A percentile compares a stretch with the other conserved stretches of the same genome.
Evolutionary conservation across 2,329 filamentous ascomycete genomes (phyloP).

Genomic region (Ceratocystis colombiana): DNA sequence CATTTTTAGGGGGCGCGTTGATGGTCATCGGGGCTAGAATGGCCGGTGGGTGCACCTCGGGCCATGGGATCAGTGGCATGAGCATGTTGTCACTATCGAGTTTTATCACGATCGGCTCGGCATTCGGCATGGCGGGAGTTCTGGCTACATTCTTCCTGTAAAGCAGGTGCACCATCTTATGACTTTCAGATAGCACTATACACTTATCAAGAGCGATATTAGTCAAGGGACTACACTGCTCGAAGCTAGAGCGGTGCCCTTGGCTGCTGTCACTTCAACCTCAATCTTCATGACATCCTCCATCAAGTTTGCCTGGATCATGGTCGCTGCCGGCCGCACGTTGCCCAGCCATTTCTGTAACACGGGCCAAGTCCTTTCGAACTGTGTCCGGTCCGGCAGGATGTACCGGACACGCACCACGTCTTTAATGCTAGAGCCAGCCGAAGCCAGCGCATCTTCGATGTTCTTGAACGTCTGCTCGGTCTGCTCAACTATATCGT

Average conservation of each 20-base stretch:
- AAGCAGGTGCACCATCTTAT: neutral
- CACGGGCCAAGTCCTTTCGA: conserved; percentile 42
- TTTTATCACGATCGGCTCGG: conserved; percentile 48
- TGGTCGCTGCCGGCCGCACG: conserved; percentile 44
- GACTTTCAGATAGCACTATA: neutral
- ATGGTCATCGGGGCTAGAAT: conserved; percentile 52
- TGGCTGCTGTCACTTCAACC: conserved; percentile 37
- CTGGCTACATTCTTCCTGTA: conserved; percentile 28
- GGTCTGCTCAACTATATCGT: conserved; percentile 39
- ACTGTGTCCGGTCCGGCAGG: conserved; percentile 40
- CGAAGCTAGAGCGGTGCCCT: neutral
- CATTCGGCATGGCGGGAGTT: conserved; percentile 44
- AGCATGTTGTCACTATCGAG: conserved; percentile 53
- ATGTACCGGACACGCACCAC: conserved; percentile 46
- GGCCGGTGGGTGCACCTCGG: conserved; percentile 57
- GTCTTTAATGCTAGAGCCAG: conserved; percentile 37
- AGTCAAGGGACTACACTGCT: neutral
- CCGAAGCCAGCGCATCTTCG: conserved; percentile 37
- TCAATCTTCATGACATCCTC: conserved; percentile 41
- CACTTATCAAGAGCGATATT: neutral
- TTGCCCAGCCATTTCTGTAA: conserved; percentile 41
- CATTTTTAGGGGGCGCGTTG: conserved; percentile 44
- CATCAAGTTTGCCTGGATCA: conserved; percentile 43
- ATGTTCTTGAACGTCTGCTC: conserved; percentile 44
- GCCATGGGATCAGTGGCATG: conserved; percentile 59